Evolutionary conservation across 2,329 filamentous ascomycete genomes (phyloP).

Genomic region (Dryadomyces quercivorus): DNA sequence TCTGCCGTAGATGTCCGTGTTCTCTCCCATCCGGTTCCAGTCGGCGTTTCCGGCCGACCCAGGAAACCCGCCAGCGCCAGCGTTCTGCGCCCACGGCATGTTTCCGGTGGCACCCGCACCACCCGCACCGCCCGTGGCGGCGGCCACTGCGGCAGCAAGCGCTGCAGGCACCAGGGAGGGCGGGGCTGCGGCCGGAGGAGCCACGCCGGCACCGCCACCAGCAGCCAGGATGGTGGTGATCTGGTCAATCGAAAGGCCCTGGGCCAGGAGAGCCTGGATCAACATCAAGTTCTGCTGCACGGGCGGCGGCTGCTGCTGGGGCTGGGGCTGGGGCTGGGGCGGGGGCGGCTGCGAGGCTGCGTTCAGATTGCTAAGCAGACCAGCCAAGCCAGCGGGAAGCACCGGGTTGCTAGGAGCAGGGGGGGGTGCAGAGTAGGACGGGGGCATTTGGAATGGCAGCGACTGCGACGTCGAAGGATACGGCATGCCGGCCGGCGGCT

Average conservation of each 20-base stretch:
- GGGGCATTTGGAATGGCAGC: slow-evolving; percentile 21
- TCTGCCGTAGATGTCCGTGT: slow-evolving; percentile 42
- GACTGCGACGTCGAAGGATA: slow-evolving; percentile 25
- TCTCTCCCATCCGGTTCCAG: slow-evolving; percentile 19
- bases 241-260: slow-evolving; percentile 67
- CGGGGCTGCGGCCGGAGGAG: slow-evolving; percentile 3
- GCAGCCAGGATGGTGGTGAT: slow-evolving; percentile 49
- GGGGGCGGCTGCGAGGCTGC: neutral
- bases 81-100: slow-evolving; percentile 15
- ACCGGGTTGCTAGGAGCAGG: slow-evolving; percentile 17
- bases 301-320: slow-evolving; percentile 1
- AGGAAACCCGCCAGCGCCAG: neutral
- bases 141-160: neutral
- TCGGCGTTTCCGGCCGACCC: slow-evolving; percentile 1
- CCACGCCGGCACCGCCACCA: slow-evolving; percentile 19
- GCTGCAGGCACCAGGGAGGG: slow-evolving; percentile 9
- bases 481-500: slow-evolving; percentile 15
- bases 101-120: slow-evolving; percentile 10
- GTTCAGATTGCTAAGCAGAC: slow-evolving; percentile 1
- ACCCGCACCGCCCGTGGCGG: slow-evolving; percentile 4
- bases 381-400: slow-evolving; percentile 5
- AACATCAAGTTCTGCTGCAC: slow-evolving; percentile 61
- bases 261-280: slow-evolving; percentile 62
- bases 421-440: slow-evolving; percentile 1
- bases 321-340: slow-evolving; percentile 14